Base-by-base conservation (phyloP, 768 basidiomycete genomes). In the Russula emetica region DNA sequence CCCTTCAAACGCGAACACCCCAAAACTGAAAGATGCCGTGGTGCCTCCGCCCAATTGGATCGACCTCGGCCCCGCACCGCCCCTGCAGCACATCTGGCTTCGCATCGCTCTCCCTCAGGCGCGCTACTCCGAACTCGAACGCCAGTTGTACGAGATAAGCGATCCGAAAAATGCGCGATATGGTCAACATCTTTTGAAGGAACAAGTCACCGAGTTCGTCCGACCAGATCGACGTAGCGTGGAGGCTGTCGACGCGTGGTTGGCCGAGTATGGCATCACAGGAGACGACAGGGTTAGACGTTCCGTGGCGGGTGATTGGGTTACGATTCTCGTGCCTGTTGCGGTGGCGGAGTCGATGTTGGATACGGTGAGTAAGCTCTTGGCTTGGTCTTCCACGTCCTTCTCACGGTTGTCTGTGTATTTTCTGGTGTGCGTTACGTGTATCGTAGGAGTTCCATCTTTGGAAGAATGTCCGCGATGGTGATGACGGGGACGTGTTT, bases 261-360 rank as follows among this genome's bases (percentile, higher is more conserved):
- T 90, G 16, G 75, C 74, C 0, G 77, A 77, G 3, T 78, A 86
- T 62, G 86, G 84, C 36, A 73, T 90, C 30, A 64, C 69, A 18
- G 80, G 82, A 28, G 60, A 18, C 5, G 54, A 57, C 54, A 67
- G 84, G 24, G 66, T 55, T 32, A 45, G 74, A 47, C 82, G 83
- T 10, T 87, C 88, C 13, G 79, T 85, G 3, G 86, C 87, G 0
- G 79, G 81, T 54, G 88, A 90, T 66, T 91, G 87, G 88, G 75
- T 89, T 14, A 83, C 78, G 7, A 71, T 88, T 45, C 82, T 73
- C 14, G 74, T 88, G 8, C 81, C 87, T 0, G 78, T 91, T 51
- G 68, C 74, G 38, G 66, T 84, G 28, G 88, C 84, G 0, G 88
- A 91, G 72, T 74, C 82, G 67, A 85, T 91, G 82, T 78, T 91